Evolutionary conservation across 164 flowering plant genomes (phyloP).

Genomic region (Nymphaea thermarum): DNA sequence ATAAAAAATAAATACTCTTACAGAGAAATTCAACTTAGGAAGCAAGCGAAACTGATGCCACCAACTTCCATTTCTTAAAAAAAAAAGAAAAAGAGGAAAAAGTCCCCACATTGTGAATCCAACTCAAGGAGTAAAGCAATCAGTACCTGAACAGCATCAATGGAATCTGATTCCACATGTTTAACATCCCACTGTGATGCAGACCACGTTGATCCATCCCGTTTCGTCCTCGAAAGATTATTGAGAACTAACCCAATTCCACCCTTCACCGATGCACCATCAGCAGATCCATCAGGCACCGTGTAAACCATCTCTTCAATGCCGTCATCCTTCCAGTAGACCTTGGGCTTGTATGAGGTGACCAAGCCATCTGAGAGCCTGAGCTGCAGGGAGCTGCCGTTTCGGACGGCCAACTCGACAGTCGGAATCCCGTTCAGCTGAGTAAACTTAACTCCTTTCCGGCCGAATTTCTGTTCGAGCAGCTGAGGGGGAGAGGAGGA

Average conservation of each 20-base stretch:
- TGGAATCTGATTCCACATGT: conserved; percentile 72
- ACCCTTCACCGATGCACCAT: conserved; percentile 26
- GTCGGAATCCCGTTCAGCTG: conserved; percentile 26
- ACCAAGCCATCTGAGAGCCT: conserved; percentile 55
- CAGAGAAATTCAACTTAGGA: no score
- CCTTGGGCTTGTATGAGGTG: conserved; percentile 83
- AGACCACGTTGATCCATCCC: conserved; percentile 21
- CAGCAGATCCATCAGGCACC: conserved; percentile 21
- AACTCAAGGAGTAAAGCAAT: neutral
- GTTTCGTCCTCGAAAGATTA: conserved; percentile 26
- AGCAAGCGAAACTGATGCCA: no score
- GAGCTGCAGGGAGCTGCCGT: conserved; percentile 69
- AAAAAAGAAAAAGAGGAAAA: no score
- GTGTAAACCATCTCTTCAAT: conserved; percentile 73
- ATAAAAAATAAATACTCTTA: no score
- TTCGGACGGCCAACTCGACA: conserved; percentile 63
- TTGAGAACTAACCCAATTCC: conserved; percentile 73
- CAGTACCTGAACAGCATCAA: conserved; percentile 86
- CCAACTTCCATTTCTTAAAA: no score
- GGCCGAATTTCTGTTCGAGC: conserved; percentile 58
- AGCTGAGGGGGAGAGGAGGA: conserved; percentile 10
- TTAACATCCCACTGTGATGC: conserved; percentile 56
- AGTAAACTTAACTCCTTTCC: conserved; percentile 67
- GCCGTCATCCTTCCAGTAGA: conserved; percentile 80
- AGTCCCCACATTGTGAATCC: neutral